phyloP scores from a whole-genome alignment of 2,329 filamentous ascomycete genomes.

The Pseudogymnoascus sp. region DNA sequence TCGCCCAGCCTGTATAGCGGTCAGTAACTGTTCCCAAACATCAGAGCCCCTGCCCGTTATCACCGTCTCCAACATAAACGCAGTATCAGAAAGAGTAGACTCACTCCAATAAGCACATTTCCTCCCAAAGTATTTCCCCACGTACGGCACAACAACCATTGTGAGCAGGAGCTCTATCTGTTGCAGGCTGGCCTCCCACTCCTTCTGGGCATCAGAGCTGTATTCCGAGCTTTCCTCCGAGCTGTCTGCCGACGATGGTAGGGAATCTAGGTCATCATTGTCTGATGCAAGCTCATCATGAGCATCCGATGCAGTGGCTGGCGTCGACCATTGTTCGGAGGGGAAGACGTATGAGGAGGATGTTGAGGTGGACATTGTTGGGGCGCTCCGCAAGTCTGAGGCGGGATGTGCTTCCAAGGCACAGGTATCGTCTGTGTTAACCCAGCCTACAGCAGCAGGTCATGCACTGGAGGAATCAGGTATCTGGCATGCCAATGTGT shows the following conservation, averaged over 20 bases:
- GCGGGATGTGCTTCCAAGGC: not conserved
- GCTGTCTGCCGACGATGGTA: constrained; percentile 49
- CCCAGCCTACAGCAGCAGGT: constrained; percentile 7
- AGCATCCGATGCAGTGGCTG: constrained; percentile 28
- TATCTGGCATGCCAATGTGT: constrained; percentile 6
- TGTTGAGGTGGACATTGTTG: constrained; percentile 15
- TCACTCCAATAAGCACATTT: constrained; percentile 95
- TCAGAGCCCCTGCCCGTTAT: constrained; percentile 10
- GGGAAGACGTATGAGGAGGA: constrained; percentile 24
- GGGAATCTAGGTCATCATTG: constrained; percentile 53
- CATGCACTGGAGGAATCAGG: not conserved
- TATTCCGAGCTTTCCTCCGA: constrained; percentile 46
- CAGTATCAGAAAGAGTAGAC: constrained; percentile 27
- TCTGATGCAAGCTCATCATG: constrained; percentile 45
- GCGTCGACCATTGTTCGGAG: constrained; percentile 10
- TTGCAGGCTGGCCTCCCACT: constrained; percentile 91
- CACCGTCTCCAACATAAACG: not conserved
- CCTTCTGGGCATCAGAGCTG: constrained; percentile 73
- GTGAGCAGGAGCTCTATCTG: constrained; percentile 88
- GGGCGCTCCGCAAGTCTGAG: not conserved
- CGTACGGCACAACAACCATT: constrained; percentile 89
- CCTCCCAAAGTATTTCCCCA: constrained; percentile 89
- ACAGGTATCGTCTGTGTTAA: not conserved
- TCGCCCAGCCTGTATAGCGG: constrained; percentile 58
- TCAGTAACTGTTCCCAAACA: constrained; percentile 14